Conservation (phyloP, 2,329 filamentous ascomycete genomes). For the Apiospora sp. region DNA sequence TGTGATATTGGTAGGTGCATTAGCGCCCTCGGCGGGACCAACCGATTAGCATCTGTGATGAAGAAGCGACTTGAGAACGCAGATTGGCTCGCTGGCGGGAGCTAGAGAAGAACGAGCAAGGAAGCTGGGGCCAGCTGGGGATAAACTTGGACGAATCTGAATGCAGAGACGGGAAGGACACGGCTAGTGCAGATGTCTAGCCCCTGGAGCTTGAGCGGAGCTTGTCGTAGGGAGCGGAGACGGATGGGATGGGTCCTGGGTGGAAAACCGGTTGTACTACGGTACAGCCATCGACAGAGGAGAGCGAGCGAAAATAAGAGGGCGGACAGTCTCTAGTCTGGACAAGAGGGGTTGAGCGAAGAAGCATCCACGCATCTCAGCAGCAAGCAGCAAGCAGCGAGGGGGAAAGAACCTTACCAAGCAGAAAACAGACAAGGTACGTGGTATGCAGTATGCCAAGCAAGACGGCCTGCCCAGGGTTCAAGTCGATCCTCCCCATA, state of each 20-base stretch:
- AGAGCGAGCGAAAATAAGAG: neutral
- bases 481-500: conserved; percentile 14
- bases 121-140: conserved; percentile 7
- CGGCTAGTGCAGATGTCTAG: conserved; percentile 9
- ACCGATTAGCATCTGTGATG: conserved; percentile 25
- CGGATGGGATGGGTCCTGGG: neutral
- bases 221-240: conserved; percentile 3
- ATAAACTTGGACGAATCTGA: conserved; percentile 24
- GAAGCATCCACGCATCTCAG: too few species aligned
- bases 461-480: neutral
- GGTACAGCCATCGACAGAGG: neutral
- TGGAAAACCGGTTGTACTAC: neutral
- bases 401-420: neutral
- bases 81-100: conserved; percentile 23
- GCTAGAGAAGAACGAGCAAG: conserved; percentile 17
- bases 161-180: conserved; percentile 25
- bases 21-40: conserved; percentile 25
- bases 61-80: conserved; percentile 11
- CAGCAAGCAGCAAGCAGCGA: neutral
- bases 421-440: neutral
- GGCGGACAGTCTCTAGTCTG: neutral
- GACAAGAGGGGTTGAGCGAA: neutral
- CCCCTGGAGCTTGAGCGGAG: conserved; percentile 16
- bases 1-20: conserved; percentile 23
- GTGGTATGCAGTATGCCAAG: neutral